These are phyloP conservation scores for Eucalyptus brandiana DNA, from an alignment of 345 rosid species.

Conservation along the genomic window DNA sequence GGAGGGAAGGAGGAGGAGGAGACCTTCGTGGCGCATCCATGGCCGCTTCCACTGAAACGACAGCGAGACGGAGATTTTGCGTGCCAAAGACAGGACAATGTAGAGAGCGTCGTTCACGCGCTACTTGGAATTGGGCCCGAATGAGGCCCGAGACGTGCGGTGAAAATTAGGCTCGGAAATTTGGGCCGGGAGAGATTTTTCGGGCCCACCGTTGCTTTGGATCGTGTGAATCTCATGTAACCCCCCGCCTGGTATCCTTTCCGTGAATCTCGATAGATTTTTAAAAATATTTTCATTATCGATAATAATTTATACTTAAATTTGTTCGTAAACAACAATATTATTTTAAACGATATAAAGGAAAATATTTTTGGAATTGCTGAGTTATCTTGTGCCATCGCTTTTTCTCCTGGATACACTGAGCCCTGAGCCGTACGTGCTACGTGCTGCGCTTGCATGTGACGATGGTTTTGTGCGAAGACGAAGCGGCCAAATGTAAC, in stretches of 20 bases:
- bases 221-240: background rate
- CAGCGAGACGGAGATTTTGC: background rate
- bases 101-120: background rate
- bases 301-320: too few relatives aligned
- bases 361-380: too few relatives aligned
- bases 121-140: background rate
- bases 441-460: background rate
- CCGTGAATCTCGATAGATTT: too few relatives aligned
- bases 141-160: background rate
- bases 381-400: too few relatives aligned
- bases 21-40: constrained; percentile 7
- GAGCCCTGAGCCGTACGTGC: background rate
- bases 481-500: background rate
- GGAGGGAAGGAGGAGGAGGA: background rate
- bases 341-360: too few relatives aligned
- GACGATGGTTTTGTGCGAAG: background rate
- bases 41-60: background rate
- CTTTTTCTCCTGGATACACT: too few relatives aligned
- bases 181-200: background rate
- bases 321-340: too few relatives aligned
- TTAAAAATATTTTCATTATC: too few relatives aligned
- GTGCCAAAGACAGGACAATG: background rate
- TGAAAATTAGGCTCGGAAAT: background rate
- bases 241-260: too few relatives aligned
- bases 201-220: too few relatives aligned